phyloP scores from a whole-genome alignment of 352 stramenopile genomes.

The Hyaloperonospora arabidopsidis region DNA sequence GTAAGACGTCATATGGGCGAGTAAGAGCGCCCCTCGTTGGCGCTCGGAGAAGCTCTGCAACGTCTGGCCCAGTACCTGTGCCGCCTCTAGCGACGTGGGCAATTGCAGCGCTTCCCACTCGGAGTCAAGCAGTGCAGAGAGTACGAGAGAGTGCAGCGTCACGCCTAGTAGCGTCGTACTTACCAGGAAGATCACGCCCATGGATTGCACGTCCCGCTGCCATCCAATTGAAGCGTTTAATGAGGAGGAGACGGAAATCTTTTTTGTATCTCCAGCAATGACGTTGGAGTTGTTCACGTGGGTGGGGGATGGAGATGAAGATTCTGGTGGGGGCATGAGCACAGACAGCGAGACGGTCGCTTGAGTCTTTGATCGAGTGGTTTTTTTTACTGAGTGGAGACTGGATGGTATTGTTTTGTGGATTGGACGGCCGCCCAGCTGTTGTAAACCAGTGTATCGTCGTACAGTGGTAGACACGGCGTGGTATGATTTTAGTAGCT shows the following conservation, averaged over 20 bases:
- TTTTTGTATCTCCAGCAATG: background rate
- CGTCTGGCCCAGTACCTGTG: slow-evolving; percentile 56
- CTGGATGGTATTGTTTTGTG: too few species aligned
- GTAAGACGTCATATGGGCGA: slow-evolving; percentile 68
- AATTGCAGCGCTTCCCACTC: slow-evolving; percentile 50
- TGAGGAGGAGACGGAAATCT: background rate
- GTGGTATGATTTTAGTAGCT: too few species aligned
- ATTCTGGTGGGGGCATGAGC: background rate
- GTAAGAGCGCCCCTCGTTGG: slow-evolving; percentile 33
- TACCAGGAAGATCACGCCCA: slow-evolving; percentile 36
- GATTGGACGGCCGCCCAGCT: too few species aligned
- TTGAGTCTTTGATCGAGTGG: too few species aligned
- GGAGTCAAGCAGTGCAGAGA: slow-evolving; percentile 39
- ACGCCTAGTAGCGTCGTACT: slow-evolving; percentile 30
- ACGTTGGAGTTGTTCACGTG: background rate
- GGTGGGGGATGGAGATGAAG: background rate
- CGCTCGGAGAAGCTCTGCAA: slow-evolving; percentile 47
- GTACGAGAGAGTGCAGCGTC: slow-evolving; percentile 48
- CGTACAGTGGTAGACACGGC: too few species aligned
- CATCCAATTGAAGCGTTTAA: slow-evolving; percentile 18
- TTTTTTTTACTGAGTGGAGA: too few species aligned
- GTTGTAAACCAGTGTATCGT: too few species aligned
- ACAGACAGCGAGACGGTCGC: too few species aligned
- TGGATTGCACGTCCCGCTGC: slow-evolving; percentile 43
- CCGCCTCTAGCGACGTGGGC: slow-evolving; percentile 52